Conservation (phyloP, 108 stramenopile genomes). For the Skeletonema menzelii region DNA sequence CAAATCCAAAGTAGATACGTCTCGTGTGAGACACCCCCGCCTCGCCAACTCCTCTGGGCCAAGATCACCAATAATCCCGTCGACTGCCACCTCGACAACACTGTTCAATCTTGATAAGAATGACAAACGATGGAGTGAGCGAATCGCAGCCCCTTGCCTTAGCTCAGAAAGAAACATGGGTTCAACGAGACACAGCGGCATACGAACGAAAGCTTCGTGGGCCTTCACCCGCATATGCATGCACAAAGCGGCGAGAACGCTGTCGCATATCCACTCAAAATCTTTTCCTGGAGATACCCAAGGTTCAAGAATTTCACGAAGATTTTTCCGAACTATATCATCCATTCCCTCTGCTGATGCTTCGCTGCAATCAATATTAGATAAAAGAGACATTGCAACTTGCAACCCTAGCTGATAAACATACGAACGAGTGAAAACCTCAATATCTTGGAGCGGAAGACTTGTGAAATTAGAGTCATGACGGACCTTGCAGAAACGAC, state of each 20-base stretch:
- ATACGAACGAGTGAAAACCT: constrained; percentile 71
- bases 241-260: constrained; percentile 53
- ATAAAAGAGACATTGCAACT: constrained; percentile 54
- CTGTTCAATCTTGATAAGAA: constrained; percentile 66
- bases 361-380: constrained; percentile 39
- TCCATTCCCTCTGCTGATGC: constrained; percentile 29
- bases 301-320: constrained; percentile 55
- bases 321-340: constrained; percentile 9
- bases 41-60: constrained; percentile 78
- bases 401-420: constrained; percentile 80
- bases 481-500: constrained; percentile 76
- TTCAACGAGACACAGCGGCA: constrained; percentile 72
- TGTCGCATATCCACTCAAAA: constrained; percentile 65
- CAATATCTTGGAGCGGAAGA: constrained; percentile 80
- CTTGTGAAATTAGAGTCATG: constrained; percentile 76
- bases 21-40: constrained; percentile 72
- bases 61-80: constrained; percentile 54
- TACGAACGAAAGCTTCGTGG: constrained; percentile 51
- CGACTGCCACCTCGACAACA: constrained; percentile 60
- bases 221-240: constrained; percentile 61
- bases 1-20: constrained; percentile 60
- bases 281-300: constrained; percentile 42
- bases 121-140: constrained; percentile 67
- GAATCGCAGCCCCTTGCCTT: constrained; percentile 65
- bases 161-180: constrained; percentile 57